Conservation (phyloP, 805 yeast genomes). For the Starmerella stigmatis region DNA sequence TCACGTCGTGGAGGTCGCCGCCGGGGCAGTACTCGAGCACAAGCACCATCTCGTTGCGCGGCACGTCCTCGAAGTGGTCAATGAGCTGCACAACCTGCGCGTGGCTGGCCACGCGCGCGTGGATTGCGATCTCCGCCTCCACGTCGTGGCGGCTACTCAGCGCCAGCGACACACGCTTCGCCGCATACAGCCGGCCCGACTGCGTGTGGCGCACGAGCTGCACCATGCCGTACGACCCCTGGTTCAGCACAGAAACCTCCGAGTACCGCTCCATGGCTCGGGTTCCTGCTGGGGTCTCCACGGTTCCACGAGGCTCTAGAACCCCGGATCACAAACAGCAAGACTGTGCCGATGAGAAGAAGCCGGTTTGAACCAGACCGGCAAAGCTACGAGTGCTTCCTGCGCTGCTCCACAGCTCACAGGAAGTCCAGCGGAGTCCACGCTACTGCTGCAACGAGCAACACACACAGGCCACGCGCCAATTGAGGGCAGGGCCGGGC, state of each 20-base stretch:
- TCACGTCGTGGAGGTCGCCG: slow-evolving; percentile 79
- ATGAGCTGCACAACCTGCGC: slow-evolving; percentile 69
- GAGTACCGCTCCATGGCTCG: slow-evolving; percentile 35
- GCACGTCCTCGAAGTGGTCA: slow-evolving; percentile 48
- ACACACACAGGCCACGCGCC: no score
- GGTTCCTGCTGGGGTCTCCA: background rate
- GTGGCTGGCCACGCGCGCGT: slow-evolving; percentile 63
- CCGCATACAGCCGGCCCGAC: slow-evolving; percentile 55
- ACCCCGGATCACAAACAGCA: no score
- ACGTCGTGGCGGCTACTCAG: slow-evolving; percentile 15
- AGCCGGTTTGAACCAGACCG: no score
- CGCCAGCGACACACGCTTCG: slow-evolving; percentile 51
- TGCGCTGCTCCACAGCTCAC: no score
- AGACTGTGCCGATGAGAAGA: no score
- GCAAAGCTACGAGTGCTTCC: no score
- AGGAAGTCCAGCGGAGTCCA: no score
- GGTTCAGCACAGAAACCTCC: slow-evolving; percentile 54
- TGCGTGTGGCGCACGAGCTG: slow-evolving; percentile 65
- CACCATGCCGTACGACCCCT: slow-evolving; percentile 90
- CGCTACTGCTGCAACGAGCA: no score
- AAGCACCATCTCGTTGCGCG: slow-evolving; percentile 40
- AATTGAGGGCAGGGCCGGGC: no score
- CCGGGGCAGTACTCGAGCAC: slow-evolving; percentile 78
- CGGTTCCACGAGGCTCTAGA: no score
- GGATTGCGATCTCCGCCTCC: slow-evolving; percentile 43